Conservation (phyloP, 2,329 filamentous ascomycete species). For the Botryosphaeria agaves region DNA sequence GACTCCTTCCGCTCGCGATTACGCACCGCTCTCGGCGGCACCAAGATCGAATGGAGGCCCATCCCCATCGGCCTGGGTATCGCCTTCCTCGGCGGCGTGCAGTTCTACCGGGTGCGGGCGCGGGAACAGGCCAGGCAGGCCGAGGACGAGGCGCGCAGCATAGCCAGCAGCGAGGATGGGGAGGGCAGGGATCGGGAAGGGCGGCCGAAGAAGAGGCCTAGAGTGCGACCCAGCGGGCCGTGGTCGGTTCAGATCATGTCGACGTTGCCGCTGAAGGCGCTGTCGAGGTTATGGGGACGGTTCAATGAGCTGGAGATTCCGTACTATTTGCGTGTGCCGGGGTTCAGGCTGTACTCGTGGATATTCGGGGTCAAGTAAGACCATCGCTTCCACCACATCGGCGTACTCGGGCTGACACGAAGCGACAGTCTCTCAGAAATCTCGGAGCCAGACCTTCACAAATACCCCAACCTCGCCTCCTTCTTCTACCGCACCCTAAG, state of each 20-base stretch:
- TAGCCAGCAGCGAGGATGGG: constrained; percentile 24
- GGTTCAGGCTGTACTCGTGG: constrained; percentile 81
- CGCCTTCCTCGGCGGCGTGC: constrained; percentile 64
- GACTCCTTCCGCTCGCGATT: constrained; percentile 40
- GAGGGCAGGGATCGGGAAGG: constrained; percentile 30
- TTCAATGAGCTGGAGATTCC: constrained; percentile 86
- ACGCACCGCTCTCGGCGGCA: constrained; percentile 40
- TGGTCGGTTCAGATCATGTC: constrained; percentile 94
- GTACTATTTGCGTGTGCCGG: constrained; percentile 72
- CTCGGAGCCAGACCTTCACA: constrained; percentile 70
- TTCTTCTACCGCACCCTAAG: constrained; percentile 97
- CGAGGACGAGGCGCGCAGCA: constrained; percentile 18
- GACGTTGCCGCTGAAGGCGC: constrained; percentile 74
- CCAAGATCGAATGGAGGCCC: constrained; percentile 70
- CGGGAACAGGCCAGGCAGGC: constrained; percentile 26
- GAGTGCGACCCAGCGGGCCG: constrained; percentile 66
- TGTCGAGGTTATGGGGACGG: constrained; percentile 74
- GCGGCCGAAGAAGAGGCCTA: constrained; percentile 34
- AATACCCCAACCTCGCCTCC: constrained; percentile 80
- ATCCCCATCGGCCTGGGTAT: constrained; percentile 79
- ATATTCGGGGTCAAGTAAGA: constrained; percentile 68
- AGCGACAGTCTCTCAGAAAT: constrained; percentile 66
- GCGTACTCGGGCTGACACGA: no score
- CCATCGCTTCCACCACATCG: no score
- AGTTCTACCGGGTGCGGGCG: constrained; percentile 60